Evolutionary conservation across 23 red algal species (phyloP).

Genomic region (Chondrus crispus): DNA sequence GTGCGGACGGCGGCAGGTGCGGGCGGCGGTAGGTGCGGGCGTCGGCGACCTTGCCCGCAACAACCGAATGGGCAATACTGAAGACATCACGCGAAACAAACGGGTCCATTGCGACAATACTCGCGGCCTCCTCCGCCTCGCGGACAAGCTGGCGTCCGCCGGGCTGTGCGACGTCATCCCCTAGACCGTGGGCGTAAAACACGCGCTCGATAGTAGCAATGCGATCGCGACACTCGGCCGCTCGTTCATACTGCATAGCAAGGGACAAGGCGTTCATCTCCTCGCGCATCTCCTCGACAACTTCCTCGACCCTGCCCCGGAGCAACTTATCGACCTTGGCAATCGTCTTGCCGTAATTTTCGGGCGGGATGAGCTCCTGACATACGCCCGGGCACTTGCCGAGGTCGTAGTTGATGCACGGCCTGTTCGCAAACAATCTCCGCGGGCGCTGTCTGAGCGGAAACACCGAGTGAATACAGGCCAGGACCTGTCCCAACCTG

Average conservation of each 20-base stretch:
- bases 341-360: conserved; percentile 41
- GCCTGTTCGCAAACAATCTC: conserved; percentile 45
- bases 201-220: conserved; percentile 15
- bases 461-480: conserved; percentile 36
- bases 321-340: conserved; percentile 60
- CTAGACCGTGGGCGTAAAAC: conserved; percentile 24
- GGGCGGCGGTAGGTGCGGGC: too few species aligned
- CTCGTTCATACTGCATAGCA: conserved; percentile 50
- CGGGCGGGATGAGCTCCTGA: conserved; percentile 52
- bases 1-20: too few species aligned
- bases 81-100: conserved; percentile 16
- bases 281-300: conserved; percentile 18
- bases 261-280: conserved; percentile 42
- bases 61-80: background rate
- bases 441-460: conserved; percentile 64
- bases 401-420: conserved; percentile 82
- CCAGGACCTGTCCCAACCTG: conserved; percentile 32
- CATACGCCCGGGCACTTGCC: conserved; percentile 84
- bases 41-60: conserved; percentile 42
- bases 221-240: conserved; percentile 55
- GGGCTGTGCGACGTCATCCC: background rate
- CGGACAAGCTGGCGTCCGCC: too few species aligned
- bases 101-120: background rate
- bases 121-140: conserved; percentile 21
- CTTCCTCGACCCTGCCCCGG: conserved; percentile 46